Evolutionary conservation across 2,329 filamentous ascomycete species (phyloP).

Genomic region (Aurifilum marmelostoma): DNA sequence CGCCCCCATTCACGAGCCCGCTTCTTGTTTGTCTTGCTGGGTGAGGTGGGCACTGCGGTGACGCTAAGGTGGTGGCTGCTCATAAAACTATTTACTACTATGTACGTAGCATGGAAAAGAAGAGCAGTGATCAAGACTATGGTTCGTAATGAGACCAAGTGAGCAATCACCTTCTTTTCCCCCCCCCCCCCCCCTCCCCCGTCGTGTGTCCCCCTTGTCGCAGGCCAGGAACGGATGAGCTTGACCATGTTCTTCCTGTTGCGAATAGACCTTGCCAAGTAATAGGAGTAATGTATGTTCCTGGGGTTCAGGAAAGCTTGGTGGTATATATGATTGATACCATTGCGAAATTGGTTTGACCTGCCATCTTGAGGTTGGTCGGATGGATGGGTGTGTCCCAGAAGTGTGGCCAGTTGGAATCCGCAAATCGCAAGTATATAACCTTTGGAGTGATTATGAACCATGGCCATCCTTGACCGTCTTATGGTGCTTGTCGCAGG

Average conservation of each 20-base stretch:
- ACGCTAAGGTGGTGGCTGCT: neutral
- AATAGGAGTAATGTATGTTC: neutral
- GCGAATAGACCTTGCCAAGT: neutral
- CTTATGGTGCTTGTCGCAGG: neutral
- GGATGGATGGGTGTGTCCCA: neutral
- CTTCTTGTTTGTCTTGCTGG: neutral
- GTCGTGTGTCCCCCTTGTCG: neutral
- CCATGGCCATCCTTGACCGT: neutral
- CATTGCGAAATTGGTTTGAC: neutral
- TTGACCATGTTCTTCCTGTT: neutral
- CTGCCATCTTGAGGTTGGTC: neutral
- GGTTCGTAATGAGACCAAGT: neutral
- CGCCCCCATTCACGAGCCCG: neutral
- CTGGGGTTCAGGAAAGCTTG: neutral
- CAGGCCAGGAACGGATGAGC: neutral
- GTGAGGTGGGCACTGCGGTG: neutral
- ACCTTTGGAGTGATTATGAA: neutral
- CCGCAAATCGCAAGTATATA: neutral
- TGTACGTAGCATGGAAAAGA: neutral
- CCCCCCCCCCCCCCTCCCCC: no score
- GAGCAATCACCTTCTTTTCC: no score
- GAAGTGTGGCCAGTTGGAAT: neutral
- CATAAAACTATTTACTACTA: neutral
- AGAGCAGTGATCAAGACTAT: neutral
- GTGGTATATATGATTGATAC: neutral